Evolutionary conservation across 139 green algal species (phyloP).

Genomic region (Dunaliella sp.): DNA sequence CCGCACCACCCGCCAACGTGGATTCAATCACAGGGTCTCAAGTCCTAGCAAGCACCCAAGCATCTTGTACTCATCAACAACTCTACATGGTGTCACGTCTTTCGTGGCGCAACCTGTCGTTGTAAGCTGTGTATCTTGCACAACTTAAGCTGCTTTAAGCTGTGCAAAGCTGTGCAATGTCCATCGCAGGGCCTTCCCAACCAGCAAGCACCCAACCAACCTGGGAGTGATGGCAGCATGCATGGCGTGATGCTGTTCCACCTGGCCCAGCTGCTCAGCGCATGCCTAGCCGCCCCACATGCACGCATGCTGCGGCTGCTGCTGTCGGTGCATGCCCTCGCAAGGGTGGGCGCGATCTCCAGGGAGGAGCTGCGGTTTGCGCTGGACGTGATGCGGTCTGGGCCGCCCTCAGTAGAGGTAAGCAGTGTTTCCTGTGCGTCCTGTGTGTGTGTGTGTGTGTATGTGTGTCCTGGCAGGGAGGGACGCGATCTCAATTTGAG

Average conservation of each 20-base stretch:
- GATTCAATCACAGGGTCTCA: too few relatives aligned
- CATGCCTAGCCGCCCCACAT: constrained; percentile 3
- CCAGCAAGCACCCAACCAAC: not conserved
- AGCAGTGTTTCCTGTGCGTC: too few relatives aligned
- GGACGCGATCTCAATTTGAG: too few relatives aligned
- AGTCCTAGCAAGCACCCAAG: not conserved
- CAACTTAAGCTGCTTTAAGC: too few relatives aligned
- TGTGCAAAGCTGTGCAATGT: too few relatives aligned
- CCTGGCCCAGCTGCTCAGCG: constrained; percentile 20
- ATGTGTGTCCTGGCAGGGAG: too few relatives aligned
- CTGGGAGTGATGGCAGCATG: not conserved
- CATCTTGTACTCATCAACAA: not conserved
- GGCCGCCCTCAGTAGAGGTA: not conserved
- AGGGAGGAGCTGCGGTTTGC: constrained; percentile 13
- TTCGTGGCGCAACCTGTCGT: too few relatives aligned
- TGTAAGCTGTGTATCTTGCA: too few relatives aligned
- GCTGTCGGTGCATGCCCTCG: constrained; percentile 15
- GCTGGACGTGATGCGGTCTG: constrained; percentile 7
- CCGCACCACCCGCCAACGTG: too few relatives aligned
- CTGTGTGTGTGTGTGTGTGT: too few relatives aligned
- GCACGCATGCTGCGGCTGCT: constrained; percentile 22
- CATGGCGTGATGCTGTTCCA: constrained; percentile 1
- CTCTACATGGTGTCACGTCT: too few relatives aligned
- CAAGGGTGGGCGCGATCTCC: not conserved
- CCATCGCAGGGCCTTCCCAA: not conserved